phyloP scores from a whole-genome alignment of 73 alveolate species.

The Breviolum minutum region DNA sequence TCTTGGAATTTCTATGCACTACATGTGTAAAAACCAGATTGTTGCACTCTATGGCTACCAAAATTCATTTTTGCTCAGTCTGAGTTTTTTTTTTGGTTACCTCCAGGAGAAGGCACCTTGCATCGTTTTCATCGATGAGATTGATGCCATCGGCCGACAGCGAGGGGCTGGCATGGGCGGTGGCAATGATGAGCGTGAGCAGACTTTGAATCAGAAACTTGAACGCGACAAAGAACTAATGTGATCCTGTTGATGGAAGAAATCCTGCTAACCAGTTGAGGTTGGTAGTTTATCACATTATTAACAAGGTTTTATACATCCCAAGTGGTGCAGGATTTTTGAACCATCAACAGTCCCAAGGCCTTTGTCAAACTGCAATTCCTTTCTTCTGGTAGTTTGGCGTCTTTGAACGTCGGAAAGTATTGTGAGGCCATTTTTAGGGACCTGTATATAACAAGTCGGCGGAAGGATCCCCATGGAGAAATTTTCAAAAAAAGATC shows the following conservation, averaged over 20 bases:
- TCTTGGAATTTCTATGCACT: neutral
- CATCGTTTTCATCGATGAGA: slow-evolving; percentile 99
- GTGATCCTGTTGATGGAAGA: too few species aligned
- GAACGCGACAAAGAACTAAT: neutral
- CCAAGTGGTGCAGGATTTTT: too few species aligned
- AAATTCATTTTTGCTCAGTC: too few species aligned
- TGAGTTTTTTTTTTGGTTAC: neutral
- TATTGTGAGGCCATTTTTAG: neutral
- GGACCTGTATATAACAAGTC: neutral
- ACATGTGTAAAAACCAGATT: neutral
- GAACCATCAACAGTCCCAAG: too few species aligned
- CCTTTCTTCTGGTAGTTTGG: neutral
- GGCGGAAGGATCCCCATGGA: neutral
- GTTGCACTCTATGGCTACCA: neutral
- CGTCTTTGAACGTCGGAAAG: neutral
- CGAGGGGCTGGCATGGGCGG: slow-evolving; percentile 97
- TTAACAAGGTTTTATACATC: too few species aligned
- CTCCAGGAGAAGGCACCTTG: slow-evolving; percentile 97
- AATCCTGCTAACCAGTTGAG: too few species aligned
- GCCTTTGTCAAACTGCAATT: too few species aligned
- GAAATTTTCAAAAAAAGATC: neutral
- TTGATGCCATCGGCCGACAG: slow-evolving; percentile 98
- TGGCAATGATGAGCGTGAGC: slow-evolving; percentile 99
- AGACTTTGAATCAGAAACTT: slow-evolving; percentile 97
- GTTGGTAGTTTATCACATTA: too few species aligned